phyloP scores from a whole-genome alignment of 1,139 yeast species.

The Suhomyces panamericanus region DNA sequence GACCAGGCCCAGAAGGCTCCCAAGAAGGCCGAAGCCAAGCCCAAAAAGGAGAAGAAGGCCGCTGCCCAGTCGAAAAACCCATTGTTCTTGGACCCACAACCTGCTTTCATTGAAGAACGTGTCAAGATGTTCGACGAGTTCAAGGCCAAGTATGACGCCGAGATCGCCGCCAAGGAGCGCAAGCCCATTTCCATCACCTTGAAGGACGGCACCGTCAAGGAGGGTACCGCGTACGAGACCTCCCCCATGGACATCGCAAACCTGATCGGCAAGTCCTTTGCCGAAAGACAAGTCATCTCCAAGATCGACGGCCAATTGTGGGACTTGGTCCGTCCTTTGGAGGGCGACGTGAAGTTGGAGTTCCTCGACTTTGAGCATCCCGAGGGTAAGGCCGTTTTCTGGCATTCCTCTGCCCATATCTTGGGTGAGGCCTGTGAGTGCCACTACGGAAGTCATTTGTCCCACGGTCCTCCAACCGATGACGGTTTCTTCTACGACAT shows the following conservation, averaged over 20 bases:
- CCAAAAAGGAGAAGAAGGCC: conserved; percentile 34
- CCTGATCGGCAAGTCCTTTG: conserved; percentile 77
- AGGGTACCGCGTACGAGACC: conserved; percentile 86
- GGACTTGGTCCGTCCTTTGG: conserved; percentile 96
- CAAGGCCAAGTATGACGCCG: conserved; percentile 75
- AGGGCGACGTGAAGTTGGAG: conserved; percentile 67
- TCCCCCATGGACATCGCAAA: conserved; percentile 84
- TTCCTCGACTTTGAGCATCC: conserved; percentile 68
- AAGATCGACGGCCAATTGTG: conserved; percentile 88
- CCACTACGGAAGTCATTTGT: conserved; percentile 88
- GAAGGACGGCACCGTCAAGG: conserved; percentile 80
- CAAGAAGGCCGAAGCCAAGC: conserved; percentile 22
- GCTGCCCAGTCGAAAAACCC: conserved; percentile 34
- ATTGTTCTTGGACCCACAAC: conserved; percentile 69
- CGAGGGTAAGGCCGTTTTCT: conserved; percentile 93
- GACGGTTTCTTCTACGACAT: conserved; percentile 98
- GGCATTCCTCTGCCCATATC: conserved; percentile 99
- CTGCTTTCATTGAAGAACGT: conserved; percentile 79
- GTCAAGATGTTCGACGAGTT: conserved; percentile 76
- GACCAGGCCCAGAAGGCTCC: conserved; percentile 27
- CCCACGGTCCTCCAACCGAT: conserved; percentile 92
- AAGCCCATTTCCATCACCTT: conserved; percentile 72
- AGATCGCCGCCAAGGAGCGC: conserved; percentile 59
- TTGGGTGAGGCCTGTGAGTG: conserved; percentile 98
- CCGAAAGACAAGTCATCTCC: conserved; percentile 85